Evolutionary conservation across 1,139 yeast species (phyloP).

Genomic region (Taphrina betulina): DNA sequence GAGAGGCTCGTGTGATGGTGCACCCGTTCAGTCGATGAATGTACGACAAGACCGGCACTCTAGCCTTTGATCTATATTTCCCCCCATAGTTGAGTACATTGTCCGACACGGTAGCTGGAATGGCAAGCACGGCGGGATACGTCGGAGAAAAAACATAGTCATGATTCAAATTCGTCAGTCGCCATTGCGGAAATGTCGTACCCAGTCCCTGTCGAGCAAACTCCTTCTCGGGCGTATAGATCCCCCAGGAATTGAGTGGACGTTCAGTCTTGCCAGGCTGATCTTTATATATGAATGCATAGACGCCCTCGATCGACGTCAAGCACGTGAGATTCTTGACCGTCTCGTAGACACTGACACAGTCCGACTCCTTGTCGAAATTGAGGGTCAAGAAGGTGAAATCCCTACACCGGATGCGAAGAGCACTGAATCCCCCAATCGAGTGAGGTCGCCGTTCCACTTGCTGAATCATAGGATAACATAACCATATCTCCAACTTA

Average conservation of each 20-base stretch:
- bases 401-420: slow-evolving; percentile 78
- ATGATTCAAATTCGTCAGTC: slow-evolving; percentile 62
- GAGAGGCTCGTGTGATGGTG: slow-evolving; percentile 84
- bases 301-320: slow-evolving; percentile 56
- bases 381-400: slow-evolving; percentile 82
- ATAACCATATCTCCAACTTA: slow-evolving; percentile 76
- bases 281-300: slow-evolving; percentile 67
- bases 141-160: slow-evolving; percentile 70
- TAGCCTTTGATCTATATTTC: slow-evolving; percentile 76
- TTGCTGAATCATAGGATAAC: slow-evolving; percentile 79
- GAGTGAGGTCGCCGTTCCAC: slow-evolving; percentile 54
- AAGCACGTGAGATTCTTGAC: slow-evolving; percentile 43
- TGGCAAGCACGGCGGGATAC: slow-evolving; percentile 66
- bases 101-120: slow-evolving; percentile 76
- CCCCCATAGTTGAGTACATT: slow-evolving; percentile 78
- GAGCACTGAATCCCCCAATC: slow-evolving; percentile 52
- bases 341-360: slow-evolving; percentile 71
- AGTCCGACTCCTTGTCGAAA: slow-evolving; percentile 58
- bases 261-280: slow-evolving; percentile 61
- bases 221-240: slow-evolving; percentile 65
- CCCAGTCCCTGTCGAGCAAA: slow-evolving; percentile 57
- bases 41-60: slow-evolving; percentile 82
- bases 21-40: slow-evolving; percentile 70
- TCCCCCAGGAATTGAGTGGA: slow-evolving; percentile 64
- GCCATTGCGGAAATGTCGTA: slow-evolving; percentile 54